Evolutionary conservation across 108 stramenopile species (phyloP).

Genomic region (Epipyxis sp.): DNA sequence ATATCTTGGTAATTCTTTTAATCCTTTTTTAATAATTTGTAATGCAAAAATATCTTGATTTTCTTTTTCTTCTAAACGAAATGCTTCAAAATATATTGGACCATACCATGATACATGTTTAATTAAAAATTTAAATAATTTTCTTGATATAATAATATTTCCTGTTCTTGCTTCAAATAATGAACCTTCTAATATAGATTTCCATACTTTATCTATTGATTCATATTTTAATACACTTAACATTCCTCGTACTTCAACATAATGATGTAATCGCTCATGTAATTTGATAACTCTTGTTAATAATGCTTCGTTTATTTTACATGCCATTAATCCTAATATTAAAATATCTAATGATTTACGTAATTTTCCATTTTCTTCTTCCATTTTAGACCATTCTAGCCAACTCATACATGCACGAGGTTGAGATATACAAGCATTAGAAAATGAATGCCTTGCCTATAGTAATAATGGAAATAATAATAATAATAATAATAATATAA

Average conservation of each 20-base stretch:
- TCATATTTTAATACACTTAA: conserved; percentile 77
- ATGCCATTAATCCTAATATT: conserved; percentile 67
- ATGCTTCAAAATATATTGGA: conserved; percentile 89
- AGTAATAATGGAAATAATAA: conserved; percentile 1
- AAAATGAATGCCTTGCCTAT: conserved; percentile 15
- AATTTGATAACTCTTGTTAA: conserved; percentile 83
- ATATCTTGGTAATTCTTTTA: conserved; percentile 83
- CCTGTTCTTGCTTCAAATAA: conserved; percentile 89
- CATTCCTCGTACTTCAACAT: conserved; percentile 66
- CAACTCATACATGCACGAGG: conserved; percentile 82
- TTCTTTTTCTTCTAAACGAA: conserved; percentile 71
- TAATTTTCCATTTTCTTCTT: conserved; percentile 85
- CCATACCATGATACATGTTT: conserved; percentile 94
- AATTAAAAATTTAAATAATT: conserved; percentile 76
- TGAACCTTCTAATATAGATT: conserved; percentile 89
- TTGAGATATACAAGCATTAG: conserved; percentile 71
- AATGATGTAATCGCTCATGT: conserved; percentile 61
- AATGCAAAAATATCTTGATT: conserved; percentile 67
- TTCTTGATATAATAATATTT: conserved; percentile 72
- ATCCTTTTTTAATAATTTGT: conserved; percentile 80
- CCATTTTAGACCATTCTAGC: conserved; percentile 92
- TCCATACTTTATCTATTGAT: conserved; percentile 85
- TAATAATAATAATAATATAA: not conserved
- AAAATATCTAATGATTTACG: conserved; percentile 65
- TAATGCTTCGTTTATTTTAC: conserved; percentile 70